Evolutionary conservation across 164 flowering plant species (phyloP).

Genomic region (Sedum album): DNA sequence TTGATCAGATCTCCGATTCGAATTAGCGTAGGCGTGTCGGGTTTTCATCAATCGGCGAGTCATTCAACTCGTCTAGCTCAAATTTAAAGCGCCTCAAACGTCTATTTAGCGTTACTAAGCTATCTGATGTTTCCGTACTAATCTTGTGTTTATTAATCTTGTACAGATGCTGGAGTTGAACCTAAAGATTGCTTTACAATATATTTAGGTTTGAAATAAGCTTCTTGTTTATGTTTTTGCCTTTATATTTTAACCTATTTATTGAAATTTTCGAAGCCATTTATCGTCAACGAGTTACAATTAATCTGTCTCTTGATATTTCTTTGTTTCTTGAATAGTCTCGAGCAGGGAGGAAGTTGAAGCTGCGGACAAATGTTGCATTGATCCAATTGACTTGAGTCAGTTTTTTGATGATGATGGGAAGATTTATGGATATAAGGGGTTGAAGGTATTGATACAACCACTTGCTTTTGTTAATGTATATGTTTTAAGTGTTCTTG

Average conservation of each 20-base stretch:
- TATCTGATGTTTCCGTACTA: neutral
- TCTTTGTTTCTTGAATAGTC: slow-evolving; percentile 30
- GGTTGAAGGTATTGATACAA: slow-evolving; percentile 57
- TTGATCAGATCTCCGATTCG: slow-evolving; percentile 38
- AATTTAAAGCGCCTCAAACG: too few relatives aligned
- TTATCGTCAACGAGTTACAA: neutral
- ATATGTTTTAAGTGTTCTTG: neutral
- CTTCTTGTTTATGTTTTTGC: neutral
- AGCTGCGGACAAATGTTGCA: slow-evolving; percentile 27
- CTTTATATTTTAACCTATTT: too few relatives aligned
- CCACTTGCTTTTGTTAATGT: neutral
- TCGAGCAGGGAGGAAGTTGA: slow-evolving; percentile 65
- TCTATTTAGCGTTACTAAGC: too few relatives aligned
- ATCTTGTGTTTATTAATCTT: neutral
- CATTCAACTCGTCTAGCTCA: neutral
- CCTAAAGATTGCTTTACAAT: slow-evolving; percentile 74
- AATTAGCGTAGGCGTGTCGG: slow-evolving; percentile 64
- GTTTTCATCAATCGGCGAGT: slow-evolving; percentile 43
- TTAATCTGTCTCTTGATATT: neutral
- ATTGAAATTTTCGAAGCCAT: neutral
- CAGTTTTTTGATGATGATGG: slow-evolving; percentile 81
- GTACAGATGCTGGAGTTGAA: slow-evolving; percentile 72
- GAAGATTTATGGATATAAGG: slow-evolving; percentile 76
- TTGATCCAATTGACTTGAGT: slow-evolving; percentile 67
- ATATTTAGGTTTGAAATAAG: slow-evolving; percentile 44